Evolutionary conservation across 2,329 filamentous ascomycete species (phyloP).

Genomic region (Phyllosticta citriasiana): DNA sequence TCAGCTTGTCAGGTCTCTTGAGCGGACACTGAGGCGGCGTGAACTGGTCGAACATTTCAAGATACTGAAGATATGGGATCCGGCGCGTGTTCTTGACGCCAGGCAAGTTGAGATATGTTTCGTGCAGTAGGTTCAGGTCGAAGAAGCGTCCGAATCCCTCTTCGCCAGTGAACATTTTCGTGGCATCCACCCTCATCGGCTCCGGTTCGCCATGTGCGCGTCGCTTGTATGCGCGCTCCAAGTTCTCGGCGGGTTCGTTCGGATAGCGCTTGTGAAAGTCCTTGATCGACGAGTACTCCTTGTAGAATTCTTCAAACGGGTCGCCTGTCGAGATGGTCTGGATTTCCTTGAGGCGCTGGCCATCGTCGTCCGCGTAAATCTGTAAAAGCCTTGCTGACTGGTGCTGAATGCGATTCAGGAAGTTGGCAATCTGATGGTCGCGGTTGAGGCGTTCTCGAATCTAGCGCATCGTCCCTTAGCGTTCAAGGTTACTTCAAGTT

Average conservation of each 20-base stretch:
- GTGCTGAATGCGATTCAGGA: conserved; percentile 76
- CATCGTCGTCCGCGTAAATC: conserved; percentile 74
- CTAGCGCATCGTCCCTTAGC: conserved; percentile 35
- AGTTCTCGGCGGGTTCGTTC: conserved; percentile 89
- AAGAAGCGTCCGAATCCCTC: conserved; percentile 90
- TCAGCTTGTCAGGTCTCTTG: conserved; percentile 75
- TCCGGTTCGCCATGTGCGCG: conserved; percentile 54
- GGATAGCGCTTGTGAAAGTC: conserved; percentile 85
- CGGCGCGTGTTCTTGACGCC: conserved; percentile 58
- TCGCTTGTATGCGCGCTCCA: conserved; percentile 82
- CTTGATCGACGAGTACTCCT: conserved; percentile 69
- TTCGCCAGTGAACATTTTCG: conserved; percentile 90
- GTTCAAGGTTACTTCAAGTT: conserved; percentile 3
- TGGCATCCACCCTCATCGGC: conserved; percentile 57
- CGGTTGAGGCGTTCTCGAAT: conserved; percentile 80
- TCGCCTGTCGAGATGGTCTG: conserved; percentile 77
- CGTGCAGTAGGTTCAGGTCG: conserved; percentile 74
- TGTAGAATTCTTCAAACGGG: conserved; percentile 84
- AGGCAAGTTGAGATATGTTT: conserved; percentile 81
- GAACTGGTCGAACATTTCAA: conserved; percentile 85
- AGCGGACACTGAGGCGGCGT: conserved; percentile 61
- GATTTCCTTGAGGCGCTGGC: conserved; percentile 65
- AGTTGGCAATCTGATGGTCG: conserved; percentile 83
- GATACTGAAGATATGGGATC: conserved; percentile 81
- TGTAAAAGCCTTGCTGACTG: conserved; percentile 73